Evolutionary conservation across 768 basidiomycete genomes (phyloP), one percentile per base, ranked within the genome.

Genomic region (Boletus barrowsii): DNA sequence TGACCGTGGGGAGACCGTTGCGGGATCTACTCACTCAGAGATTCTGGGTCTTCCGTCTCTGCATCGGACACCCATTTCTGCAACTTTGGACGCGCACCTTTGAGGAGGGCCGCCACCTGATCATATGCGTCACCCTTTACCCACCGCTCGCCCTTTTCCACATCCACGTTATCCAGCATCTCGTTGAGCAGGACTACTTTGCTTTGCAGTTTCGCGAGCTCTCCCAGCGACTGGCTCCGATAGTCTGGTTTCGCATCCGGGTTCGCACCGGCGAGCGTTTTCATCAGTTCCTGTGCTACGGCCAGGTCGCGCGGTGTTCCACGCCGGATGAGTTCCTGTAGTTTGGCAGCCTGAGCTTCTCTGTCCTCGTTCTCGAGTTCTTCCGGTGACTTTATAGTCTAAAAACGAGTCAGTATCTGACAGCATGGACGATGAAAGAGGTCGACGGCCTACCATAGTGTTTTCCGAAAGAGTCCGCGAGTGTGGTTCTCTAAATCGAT

Each of bases 1-100:
- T 18, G 40, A 44, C 18, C 15, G 18, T 20, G 32, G 7, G 22
- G 44, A 22, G 13, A 29, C 13, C 4, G 36, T 22, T 22, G 30
- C 11, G 6, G 41, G 18, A 8, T 10, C 24, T 32, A 72, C 81
- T 55, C 63, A 94, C 93, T 90, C 60, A 98, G 82, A 32, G 92
- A 90, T 59, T 94, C 93, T 4, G 92, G 83, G 70, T 95, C 93
- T 39, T 93, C 88, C 3, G 84, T 79, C 63, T 93, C 88, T 17
- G 93, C 93, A 61, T 98, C 93, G 10, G 89, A 91, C 54, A 98
- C 90, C 96, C 97, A 98, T 65, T 93, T 96, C 72, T 99, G 97
- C 42, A 98, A 82, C 75, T 90, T 98, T 0, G 97, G 97, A 44
- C 94, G 81, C 3, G 95, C 94, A 42, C 81, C 80, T 29, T 76